Evolutionary conservation across 345 rosid genomes (phyloP).

Genomic region (Erodium maritimum): DNA sequence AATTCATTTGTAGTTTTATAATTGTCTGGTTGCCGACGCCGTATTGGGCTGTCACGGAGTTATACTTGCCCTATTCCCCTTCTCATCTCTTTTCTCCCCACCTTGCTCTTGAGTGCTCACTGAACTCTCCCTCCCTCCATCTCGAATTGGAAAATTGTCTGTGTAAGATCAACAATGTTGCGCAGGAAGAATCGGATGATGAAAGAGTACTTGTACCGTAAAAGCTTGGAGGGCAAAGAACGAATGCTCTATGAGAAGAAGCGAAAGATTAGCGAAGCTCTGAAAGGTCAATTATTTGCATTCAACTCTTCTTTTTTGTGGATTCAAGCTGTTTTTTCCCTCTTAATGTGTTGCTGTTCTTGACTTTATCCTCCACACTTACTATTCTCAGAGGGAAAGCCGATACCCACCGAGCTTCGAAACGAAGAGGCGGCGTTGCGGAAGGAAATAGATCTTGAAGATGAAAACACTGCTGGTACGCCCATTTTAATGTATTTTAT

Average conservation of each 20-base stretch:
- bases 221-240: slow-evolving; percentile 89
- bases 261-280: slow-evolving; percentile 74
- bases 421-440: slow-evolving; percentile 79
- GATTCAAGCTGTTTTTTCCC: neutral
- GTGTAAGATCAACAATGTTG: slow-evolving; percentile 23
- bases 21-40: no score
- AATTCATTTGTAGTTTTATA: no score
- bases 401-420: slow-evolving; percentile 84
- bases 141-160: no score
- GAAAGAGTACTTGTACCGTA: slow-evolving; percentile 77
- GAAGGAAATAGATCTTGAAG: slow-evolving; percentile 80
- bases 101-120: no score
- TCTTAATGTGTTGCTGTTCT: neutral
- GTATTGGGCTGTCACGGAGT: no score
- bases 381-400: slow-evolving; percentile 58
- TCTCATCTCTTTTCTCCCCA: no score
- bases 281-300: slow-evolving; percentile 34
- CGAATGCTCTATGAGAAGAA: slow-evolving; percentile 67
- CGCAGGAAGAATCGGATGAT: slow-evolving; percentile 66
- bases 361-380: neutral
- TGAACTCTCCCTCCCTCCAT: no score
- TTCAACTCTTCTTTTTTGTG: neutral
- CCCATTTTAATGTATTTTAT: neutral
- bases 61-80: no score
- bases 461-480: slow-evolving; percentile 53